Conservation (phyloP, 345 rosid species). For the Hirschfeldia incana region DNA sequence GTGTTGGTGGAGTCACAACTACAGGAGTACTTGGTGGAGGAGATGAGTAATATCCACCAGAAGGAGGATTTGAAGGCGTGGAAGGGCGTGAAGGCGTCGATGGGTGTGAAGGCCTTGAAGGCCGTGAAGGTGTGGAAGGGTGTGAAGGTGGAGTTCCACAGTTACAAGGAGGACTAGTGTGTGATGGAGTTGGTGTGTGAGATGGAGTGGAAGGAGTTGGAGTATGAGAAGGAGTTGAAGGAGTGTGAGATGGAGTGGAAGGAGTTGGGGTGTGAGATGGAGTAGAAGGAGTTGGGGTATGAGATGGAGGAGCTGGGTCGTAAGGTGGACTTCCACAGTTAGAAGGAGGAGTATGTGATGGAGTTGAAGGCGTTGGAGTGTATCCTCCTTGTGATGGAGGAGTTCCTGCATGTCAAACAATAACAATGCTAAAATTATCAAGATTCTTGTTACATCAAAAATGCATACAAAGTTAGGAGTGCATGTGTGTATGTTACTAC, state of each 20-base stretch:
- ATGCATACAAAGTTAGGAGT: not conserved
- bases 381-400: slow-evolving; percentile 1
- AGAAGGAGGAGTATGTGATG: slow-evolving; percentile 19
- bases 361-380: slow-evolving; percentile 38
- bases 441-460: not conserved
- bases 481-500: not conserved
- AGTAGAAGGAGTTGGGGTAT: not conserved
- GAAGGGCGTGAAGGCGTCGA: slow-evolving; percentile 48
- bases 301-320: slow-evolving; percentile 36
- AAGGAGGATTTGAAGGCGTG: slow-evolving; percentile 56
- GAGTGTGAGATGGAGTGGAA: slow-evolving; percentile 17
- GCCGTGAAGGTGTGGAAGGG: slow-evolving; percentile 49
- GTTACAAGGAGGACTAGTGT: slow-evolving; percentile 30
- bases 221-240: slow-evolving; percentile 1
- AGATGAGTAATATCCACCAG: slow-evolving; percentile 54
- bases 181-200: slow-evolving; percentile 43
- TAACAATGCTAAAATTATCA: not conserved
- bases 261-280: slow-evolving; percentile 23
- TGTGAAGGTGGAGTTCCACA: slow-evolving; percentile 33
- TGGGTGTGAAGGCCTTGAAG: slow-evolving; percentile 49
- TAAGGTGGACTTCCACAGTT: slow-evolving; percentile 41
- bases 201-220: slow-evolving; percentile 47
- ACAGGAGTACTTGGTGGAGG: slow-evolving; percentile 56
- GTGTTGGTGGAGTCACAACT: slow-evolving; percentile 32
- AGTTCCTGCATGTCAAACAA: slow-evolving; percentile 45